These are phyloP conservation scores for Amoebophrya sp. DNA, from an alignment of 169 alveolate genomes.

Conservation along the genomic window DNA sequence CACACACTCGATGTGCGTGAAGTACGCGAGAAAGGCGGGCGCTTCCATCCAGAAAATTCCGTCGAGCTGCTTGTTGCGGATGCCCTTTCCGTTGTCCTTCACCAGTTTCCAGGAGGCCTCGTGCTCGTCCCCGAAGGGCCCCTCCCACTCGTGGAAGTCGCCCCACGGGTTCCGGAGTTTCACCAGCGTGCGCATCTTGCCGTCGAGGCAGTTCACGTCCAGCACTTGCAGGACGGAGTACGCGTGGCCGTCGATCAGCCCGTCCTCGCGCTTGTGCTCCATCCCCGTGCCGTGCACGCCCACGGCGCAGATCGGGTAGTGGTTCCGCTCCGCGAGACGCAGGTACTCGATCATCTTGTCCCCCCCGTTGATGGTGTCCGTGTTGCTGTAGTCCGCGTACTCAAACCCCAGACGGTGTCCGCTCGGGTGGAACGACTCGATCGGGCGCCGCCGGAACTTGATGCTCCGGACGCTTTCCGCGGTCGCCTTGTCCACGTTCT, in stretches of 20 bases:
- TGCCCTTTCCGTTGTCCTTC: not conserved
- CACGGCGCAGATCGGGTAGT: conserved; percentile 12
- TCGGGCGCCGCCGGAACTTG: not conserved
- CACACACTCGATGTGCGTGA: not conserved
- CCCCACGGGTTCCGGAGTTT: not conserved
- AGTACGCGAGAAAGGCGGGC: not conserved
- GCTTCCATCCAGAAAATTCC: conserved; percentile 12
- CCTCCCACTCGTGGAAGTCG: not conserved
- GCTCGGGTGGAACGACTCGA: not conserved
- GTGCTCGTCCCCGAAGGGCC: conserved; percentile 17
- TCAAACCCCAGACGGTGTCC: not conserved
- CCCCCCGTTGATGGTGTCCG: not conserved
- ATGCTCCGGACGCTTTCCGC: not conserved
- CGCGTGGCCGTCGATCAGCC: conserved; percentile 32
- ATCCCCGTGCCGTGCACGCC: conserved; percentile 13
- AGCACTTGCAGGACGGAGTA: not conserved
- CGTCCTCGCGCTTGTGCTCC: conserved; percentile 27
- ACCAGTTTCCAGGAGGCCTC: conserved; percentile 3
- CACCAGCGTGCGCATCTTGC: not conserved
- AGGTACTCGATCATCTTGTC: not conserved
- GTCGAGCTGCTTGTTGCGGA: not conserved
- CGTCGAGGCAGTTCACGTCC: conserved; percentile 15
- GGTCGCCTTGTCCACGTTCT: conserved; percentile 4
- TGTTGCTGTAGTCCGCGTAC: not conserved
- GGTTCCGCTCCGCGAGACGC: not conserved